Evolutionary conservation across 148 eudicot species (phyloP).

Genomic region (Rhododendron ferrugineum): DNA sequence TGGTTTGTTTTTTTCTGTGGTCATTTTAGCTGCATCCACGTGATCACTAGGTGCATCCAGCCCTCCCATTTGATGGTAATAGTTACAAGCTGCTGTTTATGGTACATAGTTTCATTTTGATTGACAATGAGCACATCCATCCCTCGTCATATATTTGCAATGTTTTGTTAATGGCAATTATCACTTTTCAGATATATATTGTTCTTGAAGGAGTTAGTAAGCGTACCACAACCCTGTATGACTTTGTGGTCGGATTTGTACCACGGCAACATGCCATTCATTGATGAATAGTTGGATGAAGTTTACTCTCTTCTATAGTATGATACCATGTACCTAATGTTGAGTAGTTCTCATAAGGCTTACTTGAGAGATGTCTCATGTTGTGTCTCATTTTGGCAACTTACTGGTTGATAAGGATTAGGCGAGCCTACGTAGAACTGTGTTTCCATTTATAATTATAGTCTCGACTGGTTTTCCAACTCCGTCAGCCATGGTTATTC

Average conservation of each 20-base stretch:
- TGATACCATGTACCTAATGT: too few relatives aligned
- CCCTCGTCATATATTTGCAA: not conserved
- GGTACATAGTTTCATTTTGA: not conserved
- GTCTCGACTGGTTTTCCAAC: not conserved
- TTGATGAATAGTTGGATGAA: too few relatives aligned
- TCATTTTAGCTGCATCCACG: not conserved
- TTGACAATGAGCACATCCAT: not conserved
- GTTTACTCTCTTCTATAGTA: too few relatives aligned
- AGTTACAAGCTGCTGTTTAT: not conserved
- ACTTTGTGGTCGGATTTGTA: too few relatives aligned
- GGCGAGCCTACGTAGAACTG: not conserved
- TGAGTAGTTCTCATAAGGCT: not conserved
- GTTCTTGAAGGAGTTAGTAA: too few relatives aligned
- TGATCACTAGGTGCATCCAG: not conserved
- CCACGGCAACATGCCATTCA: too few relatives aligned
- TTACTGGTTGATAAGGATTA: not conserved
- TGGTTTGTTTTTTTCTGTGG: not conserved
- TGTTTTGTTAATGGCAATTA: too few relatives aligned
- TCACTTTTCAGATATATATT: too few relatives aligned
- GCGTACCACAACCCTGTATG: too few relatives aligned
- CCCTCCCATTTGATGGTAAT: not conserved
- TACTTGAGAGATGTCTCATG: not conserved
- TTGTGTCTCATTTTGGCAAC: not conserved
- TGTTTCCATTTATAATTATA: not conserved
- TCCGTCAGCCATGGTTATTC: not conserved